Conservation (phyloP, 2,329 filamentous ascomycete species). For the Aspergillus awamori region DNA sequence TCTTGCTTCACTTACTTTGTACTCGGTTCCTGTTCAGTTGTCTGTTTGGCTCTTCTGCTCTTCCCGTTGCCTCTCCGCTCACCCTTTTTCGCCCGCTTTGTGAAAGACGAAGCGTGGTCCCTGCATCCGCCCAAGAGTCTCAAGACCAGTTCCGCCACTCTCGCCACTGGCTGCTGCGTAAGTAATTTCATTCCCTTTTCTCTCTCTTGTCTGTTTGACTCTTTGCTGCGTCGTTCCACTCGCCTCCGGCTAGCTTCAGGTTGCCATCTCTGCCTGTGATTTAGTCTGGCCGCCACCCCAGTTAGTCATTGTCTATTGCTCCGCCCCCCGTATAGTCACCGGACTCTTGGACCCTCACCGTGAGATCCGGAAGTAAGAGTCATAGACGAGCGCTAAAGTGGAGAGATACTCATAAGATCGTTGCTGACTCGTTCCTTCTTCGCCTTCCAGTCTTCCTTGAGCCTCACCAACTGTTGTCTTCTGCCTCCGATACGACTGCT, state of each 20-base stretch:
- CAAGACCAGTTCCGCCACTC: slow-evolving; percentile 21
- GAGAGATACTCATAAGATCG: slow-evolving; percentile 12
- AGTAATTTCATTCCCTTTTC: slow-evolving; percentile 19
- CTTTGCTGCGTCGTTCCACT: slow-evolving; percentile 1
- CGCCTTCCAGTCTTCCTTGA: slow-evolving; percentile 21
- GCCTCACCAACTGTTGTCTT: slow-evolving; percentile 16
- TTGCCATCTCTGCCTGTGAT: slow-evolving; percentile 17
- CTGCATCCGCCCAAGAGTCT: slow-evolving; percentile 22
- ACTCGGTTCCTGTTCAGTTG: too few species aligned
- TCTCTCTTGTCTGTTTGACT: slow-evolving; percentile 8
- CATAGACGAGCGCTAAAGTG: slow-evolving; percentile 20
- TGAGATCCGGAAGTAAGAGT: slow-evolving; percentile 18
- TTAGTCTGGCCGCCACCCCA: slow-evolving; percentile 16
- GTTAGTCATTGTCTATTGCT: slow-evolving; percentile 19
- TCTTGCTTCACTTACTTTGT: not conserved
- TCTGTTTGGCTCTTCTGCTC: slow-evolving; percentile 3
- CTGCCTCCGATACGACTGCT: slow-evolving; percentile 23
- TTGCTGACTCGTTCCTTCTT: slow-evolving; percentile 24
- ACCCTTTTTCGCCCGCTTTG: slow-evolving; percentile 11
- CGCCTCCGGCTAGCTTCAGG: slow-evolving; percentile 6
- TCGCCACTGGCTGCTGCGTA: slow-evolving; percentile 23
- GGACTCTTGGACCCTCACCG: slow-evolving; percentile 19
- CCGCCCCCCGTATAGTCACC: slow-evolving; percentile 24
- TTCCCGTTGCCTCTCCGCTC: slow-evolving; percentile 7
- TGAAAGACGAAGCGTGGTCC: slow-evolving; percentile 21